Evolutionary conservation across 768 basidiomycete species (phyloP).

Genomic region (Erythrobasidium yunnanense): DNA sequence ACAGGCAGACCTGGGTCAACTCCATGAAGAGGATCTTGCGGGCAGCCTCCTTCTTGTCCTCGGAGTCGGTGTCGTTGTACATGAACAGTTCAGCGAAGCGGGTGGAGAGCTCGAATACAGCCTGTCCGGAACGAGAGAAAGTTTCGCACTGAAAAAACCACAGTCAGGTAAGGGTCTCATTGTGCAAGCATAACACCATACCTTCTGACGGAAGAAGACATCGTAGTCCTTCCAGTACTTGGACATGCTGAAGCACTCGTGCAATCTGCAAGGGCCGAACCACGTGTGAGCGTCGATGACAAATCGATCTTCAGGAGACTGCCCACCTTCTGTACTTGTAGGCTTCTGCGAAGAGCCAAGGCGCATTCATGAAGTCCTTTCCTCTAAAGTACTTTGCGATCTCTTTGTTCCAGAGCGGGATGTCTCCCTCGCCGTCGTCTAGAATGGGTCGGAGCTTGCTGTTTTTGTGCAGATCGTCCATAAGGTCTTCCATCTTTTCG

Average conservation of each 20-base stretch:
- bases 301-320: background rate
- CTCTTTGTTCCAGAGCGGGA: conserved; percentile 93
- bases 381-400: conserved; percentile 91
- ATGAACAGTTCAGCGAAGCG: conserved; percentile 79
- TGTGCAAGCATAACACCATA: conserved; percentile 37
- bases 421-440: conserved; percentile 83
- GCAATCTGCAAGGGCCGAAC: no score
- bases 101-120: conserved; percentile 85
- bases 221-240: conserved; percentile 84
- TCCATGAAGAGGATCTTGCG: conserved; percentile 71
- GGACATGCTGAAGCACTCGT: conserved; percentile 84
- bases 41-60: conserved; percentile 50
- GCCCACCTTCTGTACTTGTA: conserved; percentile 42
- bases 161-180: background rate
- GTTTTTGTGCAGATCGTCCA: conserved; percentile 61
- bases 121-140: conserved; percentile 79
- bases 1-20: conserved; percentile 86
- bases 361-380: conserved; percentile 88
- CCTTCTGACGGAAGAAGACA: conserved; percentile 90
- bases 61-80: conserved; percentile 46
- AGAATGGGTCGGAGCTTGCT: conserved; percentile 71
- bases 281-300: no score
- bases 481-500: conserved; percentile 77
- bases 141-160: conserved; percentile 63
- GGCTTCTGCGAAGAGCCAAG: conserved; percentile 92